A percentile compares a stretch with the other conserved stretches of the same genome.
Evolutionary conservation across 768 basidiomycete genomes (phyloP).

Genomic region (Plicaturopsis crispa): DNA sequence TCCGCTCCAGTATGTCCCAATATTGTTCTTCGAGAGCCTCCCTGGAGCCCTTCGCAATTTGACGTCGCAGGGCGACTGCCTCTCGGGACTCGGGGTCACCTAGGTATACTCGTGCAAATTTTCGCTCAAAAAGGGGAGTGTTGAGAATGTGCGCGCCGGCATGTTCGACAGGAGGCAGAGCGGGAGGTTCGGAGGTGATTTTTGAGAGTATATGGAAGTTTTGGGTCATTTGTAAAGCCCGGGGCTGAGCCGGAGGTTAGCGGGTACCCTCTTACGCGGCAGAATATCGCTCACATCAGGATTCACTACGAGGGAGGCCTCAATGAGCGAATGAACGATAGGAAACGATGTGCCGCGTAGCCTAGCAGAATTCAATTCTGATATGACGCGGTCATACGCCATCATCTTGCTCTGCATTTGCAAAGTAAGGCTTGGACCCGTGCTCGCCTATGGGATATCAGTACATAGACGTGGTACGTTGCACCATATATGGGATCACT

Average conservation of each 20-base stretch:
- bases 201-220: conserved; percentile 68
- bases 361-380: conserved; percentile 69
- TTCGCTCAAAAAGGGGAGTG: conserved; percentile 71
- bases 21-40: conserved; percentile 87
- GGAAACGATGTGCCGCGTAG: conserved; percentile 69
- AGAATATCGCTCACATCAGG: conserved; percentile 40
- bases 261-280: conserved; percentile 2
- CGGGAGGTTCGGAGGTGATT: conserved; percentile 72
- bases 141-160: conserved; percentile 80
- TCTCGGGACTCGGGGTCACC: conserved; percentile 57
- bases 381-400: conserved; percentile 82
- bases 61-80: conserved; percentile 54
- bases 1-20: conserved; percentile 75
- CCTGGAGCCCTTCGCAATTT: conserved; percentile 72
- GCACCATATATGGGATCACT: conserved; percentile 17
- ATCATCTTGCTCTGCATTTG: conserved; percentile 95
- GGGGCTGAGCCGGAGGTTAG: conserved; percentile 25
- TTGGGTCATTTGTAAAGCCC: conserved; percentile 55
- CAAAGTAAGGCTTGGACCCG: conserved; percentile 50
- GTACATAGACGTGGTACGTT: conserved; percentile 1
- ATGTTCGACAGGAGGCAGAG: conserved; percentile 69
- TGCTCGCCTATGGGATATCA: conserved; percentile 25
- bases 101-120: conserved; percentile 75
- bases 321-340: conserved; percentile 62
- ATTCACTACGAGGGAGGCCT: conserved; percentile 54